Conservation (phyloP, 805 yeast species). For the Kuraishia cidri region DNA sequence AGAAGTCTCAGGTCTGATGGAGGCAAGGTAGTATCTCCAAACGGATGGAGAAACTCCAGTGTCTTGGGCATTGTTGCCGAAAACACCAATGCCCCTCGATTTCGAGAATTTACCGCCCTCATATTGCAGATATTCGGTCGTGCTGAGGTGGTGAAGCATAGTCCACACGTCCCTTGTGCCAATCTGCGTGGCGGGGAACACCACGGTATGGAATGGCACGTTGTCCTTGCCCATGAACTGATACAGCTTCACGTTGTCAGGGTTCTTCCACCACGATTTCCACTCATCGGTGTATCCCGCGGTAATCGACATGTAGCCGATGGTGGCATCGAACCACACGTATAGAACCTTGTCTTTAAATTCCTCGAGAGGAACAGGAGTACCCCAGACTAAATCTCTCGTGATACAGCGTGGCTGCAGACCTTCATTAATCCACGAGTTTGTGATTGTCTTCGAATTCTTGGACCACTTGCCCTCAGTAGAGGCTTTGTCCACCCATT, state of each 20-base stretch:
- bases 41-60: constrained; percentile 88
- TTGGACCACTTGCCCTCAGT: constrained; percentile 83
- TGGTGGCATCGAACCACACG: constrained; percentile 99
- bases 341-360: constrained; percentile 86
- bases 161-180: constrained; percentile 93
- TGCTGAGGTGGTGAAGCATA: constrained; percentile 78
- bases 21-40: constrained; percentile 94
- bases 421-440: constrained; percentile 92
- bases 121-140: constrained; percentile 95
- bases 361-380: constrained; percentile 89
- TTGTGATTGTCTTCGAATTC: constrained; percentile 81
- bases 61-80: constrained; percentile 94
- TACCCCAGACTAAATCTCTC: constrained; percentile 97
- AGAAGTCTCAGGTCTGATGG: constrained; percentile 89
- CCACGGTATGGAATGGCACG: constrained; percentile 97
- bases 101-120: constrained; percentile 98
- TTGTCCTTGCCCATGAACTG: constrained; percentile 99
- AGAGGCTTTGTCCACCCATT: constrained; percentile 66
- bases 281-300: constrained; percentile 81
- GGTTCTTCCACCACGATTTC: constrained; percentile 92
- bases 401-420: constrained; percentile 92
- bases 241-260: constrained; percentile 80
- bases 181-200: constrained; percentile 87
- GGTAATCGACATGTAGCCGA: constrained; percentile 94
- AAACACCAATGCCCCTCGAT: constrained; percentile 96